Conservation (phyloP, 1,284 basidiomycete species). For the Trichosporon asahii region DNA sequence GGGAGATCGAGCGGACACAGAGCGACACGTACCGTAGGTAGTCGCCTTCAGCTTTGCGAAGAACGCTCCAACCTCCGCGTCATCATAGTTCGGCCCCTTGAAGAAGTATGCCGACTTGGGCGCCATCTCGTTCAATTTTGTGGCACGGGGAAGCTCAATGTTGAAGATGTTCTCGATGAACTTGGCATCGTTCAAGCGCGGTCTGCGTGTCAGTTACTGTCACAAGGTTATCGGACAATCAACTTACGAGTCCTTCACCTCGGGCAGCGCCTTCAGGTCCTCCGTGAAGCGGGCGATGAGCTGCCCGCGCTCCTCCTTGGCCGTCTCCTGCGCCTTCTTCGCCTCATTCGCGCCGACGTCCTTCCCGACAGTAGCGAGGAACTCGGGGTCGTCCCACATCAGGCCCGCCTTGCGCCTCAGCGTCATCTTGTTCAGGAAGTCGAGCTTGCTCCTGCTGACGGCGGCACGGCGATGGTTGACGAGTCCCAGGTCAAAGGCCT, state of each 20-base stretch:
- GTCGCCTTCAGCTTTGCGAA: slow-evolving; percentile 53
- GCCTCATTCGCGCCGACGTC: not conserved
- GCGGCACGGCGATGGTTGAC: slow-evolving; percentile 45
- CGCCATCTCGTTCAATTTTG: slow-evolving; percentile 66
- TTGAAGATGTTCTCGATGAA: slow-evolving; percentile 87
- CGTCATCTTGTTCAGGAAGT: slow-evolving; percentile 51
- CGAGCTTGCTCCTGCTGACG: slow-evolving; percentile 46
- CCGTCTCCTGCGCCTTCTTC: not conserved
- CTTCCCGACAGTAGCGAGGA: slow-evolving; percentile 34
- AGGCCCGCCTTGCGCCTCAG: slow-evolving; percentile 42
- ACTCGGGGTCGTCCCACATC: slow-evolving; percentile 43
- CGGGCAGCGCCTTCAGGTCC: slow-evolving; percentile 36
- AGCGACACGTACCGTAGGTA: slow-evolving; percentile 54
- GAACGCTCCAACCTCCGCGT: slow-evolving; percentile 61
- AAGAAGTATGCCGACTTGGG: slow-evolving; percentile 71
- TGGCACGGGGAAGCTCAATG: slow-evolving; percentile 70
- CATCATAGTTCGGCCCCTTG: slow-evolving; percentile 60
- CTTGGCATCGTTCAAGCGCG: slow-evolving; percentile 57
- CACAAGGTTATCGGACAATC: too few species aligned
- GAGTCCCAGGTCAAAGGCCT: slow-evolving; percentile 39
- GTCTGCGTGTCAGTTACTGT: not conserved
- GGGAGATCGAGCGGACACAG: too few species aligned
- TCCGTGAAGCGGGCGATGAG: slow-evolving; percentile 40
- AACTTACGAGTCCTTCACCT: slow-evolving; percentile 35
- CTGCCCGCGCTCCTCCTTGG: slow-evolving; percentile 22